Percentiles rank a stretch among this genome's conserved stretches.
Conservation (phyloP, 2,329 filamentous ascomycete species). For the Colletotrichum godetiae region DNA sequence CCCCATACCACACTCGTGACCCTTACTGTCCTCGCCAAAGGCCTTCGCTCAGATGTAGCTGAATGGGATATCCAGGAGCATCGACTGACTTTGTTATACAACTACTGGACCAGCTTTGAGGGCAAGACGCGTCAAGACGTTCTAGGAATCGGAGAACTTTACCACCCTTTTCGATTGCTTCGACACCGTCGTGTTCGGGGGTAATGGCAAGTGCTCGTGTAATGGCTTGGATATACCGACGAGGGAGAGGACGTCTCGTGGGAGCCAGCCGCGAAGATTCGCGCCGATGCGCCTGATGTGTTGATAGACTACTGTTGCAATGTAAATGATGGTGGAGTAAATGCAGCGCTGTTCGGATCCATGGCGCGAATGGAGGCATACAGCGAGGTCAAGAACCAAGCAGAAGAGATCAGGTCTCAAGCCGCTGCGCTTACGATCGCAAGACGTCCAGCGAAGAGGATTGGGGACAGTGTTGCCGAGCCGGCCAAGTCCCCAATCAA, state of each 20-base stretch:
- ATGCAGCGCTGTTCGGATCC: constrained; percentile 16
- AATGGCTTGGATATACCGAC: constrained; percentile 25
- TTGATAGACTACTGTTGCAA: constrained; percentile 21
- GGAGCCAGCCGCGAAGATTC: constrained; percentile 23
- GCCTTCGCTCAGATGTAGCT: constrained; percentile 1
- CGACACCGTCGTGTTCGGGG: constrained; percentile 29
- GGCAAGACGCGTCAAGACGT: constrained; percentile 30
- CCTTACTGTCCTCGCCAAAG: constrained; percentile 19
- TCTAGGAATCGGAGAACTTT: constrained; percentile 24
- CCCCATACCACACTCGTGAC: constrained; percentile 21
- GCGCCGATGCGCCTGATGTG: constrained; percentile 19
- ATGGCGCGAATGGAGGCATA: neutral
- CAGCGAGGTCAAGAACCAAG: neutral
- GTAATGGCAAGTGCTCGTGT: constrained; percentile 27
- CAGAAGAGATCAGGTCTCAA: neutral
- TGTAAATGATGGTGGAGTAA: constrained; percentile 5
- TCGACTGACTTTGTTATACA: constrained; percentile 7
- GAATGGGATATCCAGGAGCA: constrained; percentile 31
- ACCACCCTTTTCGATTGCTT: constrained; percentile 20
- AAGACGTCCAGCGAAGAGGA: constrained; percentile 11
- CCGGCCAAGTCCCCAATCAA: neutral
- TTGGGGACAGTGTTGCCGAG: constrained; percentile 17
- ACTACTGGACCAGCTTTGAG: constrained; percentile 25
- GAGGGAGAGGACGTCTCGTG: constrained; percentile 26
- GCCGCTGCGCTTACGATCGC: neutral